Evolutionary conservation across 2,329 filamentous ascomycete species (phyloP), one percentile per base, ranked within the genome.

Genomic region (Beauveria sp.): DNA sequence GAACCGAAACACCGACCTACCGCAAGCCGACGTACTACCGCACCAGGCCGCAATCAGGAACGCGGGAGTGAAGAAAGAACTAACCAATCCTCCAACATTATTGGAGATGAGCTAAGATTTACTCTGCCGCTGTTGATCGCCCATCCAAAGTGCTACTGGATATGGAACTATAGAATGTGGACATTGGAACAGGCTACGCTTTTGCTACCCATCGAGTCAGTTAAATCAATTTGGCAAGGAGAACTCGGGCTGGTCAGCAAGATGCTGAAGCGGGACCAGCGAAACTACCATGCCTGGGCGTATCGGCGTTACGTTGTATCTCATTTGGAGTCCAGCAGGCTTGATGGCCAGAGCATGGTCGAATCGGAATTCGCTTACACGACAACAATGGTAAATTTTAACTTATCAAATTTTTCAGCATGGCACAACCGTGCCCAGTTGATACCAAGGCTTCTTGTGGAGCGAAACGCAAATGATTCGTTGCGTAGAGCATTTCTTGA

Each of bases 121-220:
- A 87, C 93, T 40, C 84, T 97, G 46, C 90, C 91, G 0, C 82
- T 99, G 22, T 83, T 99, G 55, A 83, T 90, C 66, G 86, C 91
- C 66, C 93, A 86, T 66, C 95, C 95, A 7, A 99, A 99, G 74
- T 98, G 95, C 80, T 99, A 99, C 78, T 98, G 95, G 93, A 93
- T 99, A 70, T 99, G 95, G 95, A 96, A 96, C 68, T 93, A 97
- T 75, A 88, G 95, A 31, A 76, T 88, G 51, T 99, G 95, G 93
- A 79, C 93, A 3, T 79, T 99, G 16, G 79, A 88, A 60, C 84
- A 91, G 72, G 87, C 87, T 40, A 89, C 88, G 52, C 72, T 80
- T 14, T 79, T 87, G 20, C 79, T 96, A 10, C 82, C 85, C 2
- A 65, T 75, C 1, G 62, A 77, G 0, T 71, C 77, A 18, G 85